Base-by-base conservation (phyloP, 169 alveolate species). In the Eimeria praecox region DNA sequence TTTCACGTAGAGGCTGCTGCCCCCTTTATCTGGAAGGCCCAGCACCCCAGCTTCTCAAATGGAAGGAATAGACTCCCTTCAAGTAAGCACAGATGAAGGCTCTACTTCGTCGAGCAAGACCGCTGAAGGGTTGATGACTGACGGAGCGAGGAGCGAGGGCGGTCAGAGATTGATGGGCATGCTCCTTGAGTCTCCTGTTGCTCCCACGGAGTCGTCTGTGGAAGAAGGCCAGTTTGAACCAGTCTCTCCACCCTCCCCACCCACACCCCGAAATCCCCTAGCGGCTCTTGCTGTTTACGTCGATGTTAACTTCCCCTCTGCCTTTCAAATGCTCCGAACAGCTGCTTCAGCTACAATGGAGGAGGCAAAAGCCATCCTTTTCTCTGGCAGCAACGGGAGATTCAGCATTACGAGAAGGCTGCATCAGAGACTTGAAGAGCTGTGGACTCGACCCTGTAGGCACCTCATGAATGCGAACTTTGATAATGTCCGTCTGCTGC, bases 211-310 rank as follows among this genome's bases (percentile, higher is more conserved):
- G 78, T 69, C n/a, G 80, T 49, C 30, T 33, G 44, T 18, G 24
- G 80, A 69, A 35, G 49, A 33, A 12, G 80, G 49, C 46, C 80
- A 69, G 49, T 69, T 69, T 35, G 80, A 69, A 69, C 44, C 87
- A 77, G 62, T 77, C 62, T 24, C 62, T 40, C 64, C 87, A 77
- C 87, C 87, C 62, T 24, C 62, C 24, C 64, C 87, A 77, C 87
- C 87, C 12, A 59, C 82, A 69, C 80, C 93, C 33, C 54, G 12
- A 35, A 86, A 22, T 22, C 80, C 80, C 42, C 38, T 86, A 62
- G 82, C 82, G 40, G 93, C 93, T 24, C 93, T 86, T 35, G 93
- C 93, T 38, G 93, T 59, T 24, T 86, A 62, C 40, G 27, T 86
- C 82, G 93, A 86, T 27, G 71, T 86, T 33, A 62, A 56, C 62